These are phyloP conservation scores for Mortierella sp. DNA, from an alignment of 371 early-diverging fungal genomes.

Conservation along the genomic window DNA sequence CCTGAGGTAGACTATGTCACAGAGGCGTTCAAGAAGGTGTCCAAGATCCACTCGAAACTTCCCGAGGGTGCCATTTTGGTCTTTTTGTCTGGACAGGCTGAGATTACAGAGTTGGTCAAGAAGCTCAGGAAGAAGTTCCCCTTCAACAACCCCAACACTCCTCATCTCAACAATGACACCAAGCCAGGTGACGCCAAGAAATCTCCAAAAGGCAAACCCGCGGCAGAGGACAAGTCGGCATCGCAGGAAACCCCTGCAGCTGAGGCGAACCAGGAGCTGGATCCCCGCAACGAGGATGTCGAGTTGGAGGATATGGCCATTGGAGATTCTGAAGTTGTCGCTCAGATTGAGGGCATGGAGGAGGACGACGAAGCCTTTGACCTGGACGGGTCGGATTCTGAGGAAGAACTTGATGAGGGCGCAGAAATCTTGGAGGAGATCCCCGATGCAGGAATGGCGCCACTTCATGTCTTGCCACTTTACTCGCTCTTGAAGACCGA, in stretches of 20 bases:
- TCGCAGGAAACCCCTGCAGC: conserved; percentile 22
- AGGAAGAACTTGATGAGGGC: conserved; percentile 60
- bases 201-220: conserved; percentile 30
- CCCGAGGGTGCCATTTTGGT: conserved; percentile 95
- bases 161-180: conserved; percentile 16
- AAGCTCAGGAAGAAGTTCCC: conserved; percentile 81
- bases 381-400: conserved; percentile 72
- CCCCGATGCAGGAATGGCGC: conserved; percentile 61
- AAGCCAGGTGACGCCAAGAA: conserved; percentile 20
- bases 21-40: conserved; percentile 90
- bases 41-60: conserved; percentile 92
- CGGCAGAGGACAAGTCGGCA: conserved; percentile 60
- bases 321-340: conserved; percentile 64
- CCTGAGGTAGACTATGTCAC: conserved; percentile 78
- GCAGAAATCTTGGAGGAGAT: conserved; percentile 61
- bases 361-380: conserved; percentile 73
- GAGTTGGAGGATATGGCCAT: conserved; percentile 75
- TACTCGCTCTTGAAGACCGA: conserved; percentile 94
- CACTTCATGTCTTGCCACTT: conserved; percentile 91
- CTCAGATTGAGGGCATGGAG: conserved; percentile 61
- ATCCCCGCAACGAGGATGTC: conserved; percentile 63
- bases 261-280: conserved; percentile 41
- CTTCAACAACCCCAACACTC: conserved; percentile 37
- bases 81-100: conserved; percentile 95
- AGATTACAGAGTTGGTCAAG: conserved; percentile 86